Evolutionary conservation across 495 filamentous ascomycete species (phyloP).

Genomic region (Parathielavia appendiculata): DNA sequence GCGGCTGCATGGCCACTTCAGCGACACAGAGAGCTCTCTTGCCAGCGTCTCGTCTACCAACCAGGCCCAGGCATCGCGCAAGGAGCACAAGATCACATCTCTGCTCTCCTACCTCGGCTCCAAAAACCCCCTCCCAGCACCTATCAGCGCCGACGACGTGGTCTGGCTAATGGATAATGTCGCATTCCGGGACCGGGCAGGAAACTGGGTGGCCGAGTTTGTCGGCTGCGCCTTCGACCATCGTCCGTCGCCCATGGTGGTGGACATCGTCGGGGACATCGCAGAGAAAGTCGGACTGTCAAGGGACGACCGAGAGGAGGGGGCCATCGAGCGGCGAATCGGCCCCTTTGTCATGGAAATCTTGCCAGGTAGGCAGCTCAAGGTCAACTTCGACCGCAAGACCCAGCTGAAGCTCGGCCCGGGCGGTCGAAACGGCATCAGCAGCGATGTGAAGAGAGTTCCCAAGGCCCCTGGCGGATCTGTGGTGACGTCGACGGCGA

Average conservation of each 20-base stretch:
- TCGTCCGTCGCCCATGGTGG: constrained; percentile 57
- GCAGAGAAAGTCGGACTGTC: constrained; percentile 66
- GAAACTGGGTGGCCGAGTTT: constrained; percentile 71
- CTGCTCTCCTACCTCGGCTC: constrained; percentile 45
- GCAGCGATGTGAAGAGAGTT: constrained; percentile 50
- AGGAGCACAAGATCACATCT: constrained; percentile 26
- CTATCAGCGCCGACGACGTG: constrained; percentile 47
- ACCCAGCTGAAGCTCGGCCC: constrained; percentile 59
- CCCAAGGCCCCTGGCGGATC: constrained; percentile 38
- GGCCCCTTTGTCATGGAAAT: constrained; percentile 72
- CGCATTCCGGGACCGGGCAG: constrained; percentile 55
- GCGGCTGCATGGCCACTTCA: constrained; percentile 40
- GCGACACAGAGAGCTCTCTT: constrained; percentile 37
- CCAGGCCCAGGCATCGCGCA: constrained; percentile 19
- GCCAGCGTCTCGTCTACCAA: constrained; percentile 25
- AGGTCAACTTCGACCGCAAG: constrained; percentile 46
- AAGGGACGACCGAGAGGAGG: constrained; percentile 55
- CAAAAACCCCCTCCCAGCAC: constrained; percentile 40
- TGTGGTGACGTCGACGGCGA: constrained; percentile 40
- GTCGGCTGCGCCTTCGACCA: constrained; percentile 74
- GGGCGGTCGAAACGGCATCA: constrained; percentile 64
- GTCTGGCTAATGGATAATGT: constrained; percentile 93
- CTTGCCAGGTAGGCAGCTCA: constrained; percentile 60
- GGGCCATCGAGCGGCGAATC: constrained; percentile 63
- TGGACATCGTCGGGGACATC: constrained; percentile 63